These are phyloP conservation scores for Globisporangium yorkense DNA, from an alignment of 352 stramenopile species.

Conservation along the genomic window DNA sequence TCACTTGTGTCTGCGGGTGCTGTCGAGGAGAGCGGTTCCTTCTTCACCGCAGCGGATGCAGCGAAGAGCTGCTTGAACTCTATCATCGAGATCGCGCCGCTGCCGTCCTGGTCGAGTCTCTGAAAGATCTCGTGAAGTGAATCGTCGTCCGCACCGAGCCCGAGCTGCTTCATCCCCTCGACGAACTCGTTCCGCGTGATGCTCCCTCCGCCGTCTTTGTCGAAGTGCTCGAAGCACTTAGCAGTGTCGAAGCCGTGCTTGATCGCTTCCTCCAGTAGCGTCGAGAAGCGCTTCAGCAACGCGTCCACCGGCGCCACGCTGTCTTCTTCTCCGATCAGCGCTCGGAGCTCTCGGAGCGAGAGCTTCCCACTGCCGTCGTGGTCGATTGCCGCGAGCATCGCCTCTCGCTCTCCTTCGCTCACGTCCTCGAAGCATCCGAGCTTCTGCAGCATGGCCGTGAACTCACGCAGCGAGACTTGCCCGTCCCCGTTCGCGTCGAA, in stretches of 20 bases:
- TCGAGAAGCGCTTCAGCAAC: slow-evolving; percentile 28
- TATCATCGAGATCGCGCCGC: slow-evolving; percentile 48
- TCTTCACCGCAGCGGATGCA: no score
- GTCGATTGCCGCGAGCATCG: slow-evolving; percentile 42
- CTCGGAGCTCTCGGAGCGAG: slow-evolving; percentile 50
- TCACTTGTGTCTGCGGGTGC: not conserved
- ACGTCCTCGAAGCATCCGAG: slow-evolving; percentile 49
- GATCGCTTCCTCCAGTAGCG: slow-evolving; percentile 34
- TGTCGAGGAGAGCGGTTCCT: not conserved
- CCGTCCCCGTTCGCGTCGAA: slow-evolving; percentile 67
- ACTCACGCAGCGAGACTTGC: slow-evolving; percentile 46
- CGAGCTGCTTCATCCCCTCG: slow-evolving; percentile 45
- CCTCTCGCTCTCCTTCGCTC: slow-evolving; percentile 28
- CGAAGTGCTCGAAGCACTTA: slow-evolving; percentile 77
- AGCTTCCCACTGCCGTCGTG: slow-evolving; percentile 47
- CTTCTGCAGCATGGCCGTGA: slow-evolving; percentile 37
- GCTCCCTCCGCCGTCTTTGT: slow-evolving; percentile 67
- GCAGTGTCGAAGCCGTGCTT: slow-evolving; percentile 46
- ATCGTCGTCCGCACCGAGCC: slow-evolving; percentile 18
- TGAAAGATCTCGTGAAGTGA: slow-evolving; percentile 40
- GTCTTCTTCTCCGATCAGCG: slow-evolving; percentile 20
- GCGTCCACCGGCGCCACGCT: slow-evolving; percentile 3
- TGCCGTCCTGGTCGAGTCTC: slow-evolving; percentile 54
- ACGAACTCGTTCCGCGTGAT: slow-evolving; percentile 63
- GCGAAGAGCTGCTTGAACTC: slow-evolving; percentile 62